Evolutionary conservation across 495 filamentous ascomycete species (phyloP).

Genomic region (Aspergillus incahuasiensis): DNA sequence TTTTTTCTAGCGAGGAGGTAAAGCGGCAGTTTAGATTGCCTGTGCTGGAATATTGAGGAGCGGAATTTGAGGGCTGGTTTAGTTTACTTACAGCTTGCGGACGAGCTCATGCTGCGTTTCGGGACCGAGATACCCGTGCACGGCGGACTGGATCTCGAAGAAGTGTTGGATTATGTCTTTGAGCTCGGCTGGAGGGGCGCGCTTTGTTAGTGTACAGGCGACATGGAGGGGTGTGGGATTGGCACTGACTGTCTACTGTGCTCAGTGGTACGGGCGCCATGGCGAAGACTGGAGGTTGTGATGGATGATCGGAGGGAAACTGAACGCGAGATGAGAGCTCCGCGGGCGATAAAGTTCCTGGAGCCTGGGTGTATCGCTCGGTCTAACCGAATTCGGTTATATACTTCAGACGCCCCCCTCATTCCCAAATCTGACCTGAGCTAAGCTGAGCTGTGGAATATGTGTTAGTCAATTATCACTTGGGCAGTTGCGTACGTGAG

Average conservation of each 20-base stretch:
- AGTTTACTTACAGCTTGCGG: conserved; percentile 56
- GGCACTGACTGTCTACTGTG: conserved; percentile 46
- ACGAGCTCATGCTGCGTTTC: conserved; percentile 58
- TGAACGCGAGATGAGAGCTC: neutral
- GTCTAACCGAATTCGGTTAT: conserved; percentile 4
- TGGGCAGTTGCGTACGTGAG: neutral
- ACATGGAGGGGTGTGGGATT: neutral
- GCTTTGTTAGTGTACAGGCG: conserved; percentile 10
- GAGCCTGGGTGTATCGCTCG: neutral
- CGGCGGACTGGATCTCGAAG: conserved; percentile 72
- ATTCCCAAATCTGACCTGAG: too few relatives aligned
- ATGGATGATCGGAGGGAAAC: neutral
- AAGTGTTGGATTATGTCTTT: conserved; percentile 75
- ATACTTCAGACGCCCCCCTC: neutral
- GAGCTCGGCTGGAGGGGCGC: conserved; percentile 31
- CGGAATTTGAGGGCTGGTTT: too few relatives aligned
- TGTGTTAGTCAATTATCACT: too few relatives aligned
- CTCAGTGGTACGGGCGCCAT: conserved; percentile 47
- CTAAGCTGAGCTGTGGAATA: too few relatives aligned
- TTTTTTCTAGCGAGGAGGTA: too few relatives aligned
- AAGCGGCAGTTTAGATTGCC: too few relatives aligned
- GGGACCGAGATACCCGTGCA: conserved; percentile 64
- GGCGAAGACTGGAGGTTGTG: conserved; percentile 5
- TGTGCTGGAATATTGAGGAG: conserved; percentile 11
- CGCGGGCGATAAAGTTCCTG: conserved; percentile 1